Evolutionary conservation across 306 rosid genomes (phyloP).

Genomic region (Medicago lupulina): DNA sequence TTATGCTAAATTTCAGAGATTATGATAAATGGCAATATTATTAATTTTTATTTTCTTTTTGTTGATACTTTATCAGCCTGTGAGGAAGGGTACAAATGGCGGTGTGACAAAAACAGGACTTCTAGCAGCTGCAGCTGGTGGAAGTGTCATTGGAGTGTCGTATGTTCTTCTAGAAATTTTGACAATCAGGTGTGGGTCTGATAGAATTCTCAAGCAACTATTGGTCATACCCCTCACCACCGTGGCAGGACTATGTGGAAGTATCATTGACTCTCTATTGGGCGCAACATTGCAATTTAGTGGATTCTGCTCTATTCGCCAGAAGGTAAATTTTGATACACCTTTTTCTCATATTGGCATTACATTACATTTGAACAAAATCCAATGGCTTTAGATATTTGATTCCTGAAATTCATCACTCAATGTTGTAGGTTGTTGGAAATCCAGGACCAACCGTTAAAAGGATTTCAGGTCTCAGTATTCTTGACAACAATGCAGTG

Average conservation of each 20-base stretch:
- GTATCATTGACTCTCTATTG: constrained; percentile 87
- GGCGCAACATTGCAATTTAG: constrained; percentile 94
- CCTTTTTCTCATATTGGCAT: constrained; percentile 22
- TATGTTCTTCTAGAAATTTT: constrained; percentile 66
- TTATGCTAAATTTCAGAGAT: constrained; percentile 25
- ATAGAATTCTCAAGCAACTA: constrained; percentile 71
- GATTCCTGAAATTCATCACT: constrained; percentile 28
- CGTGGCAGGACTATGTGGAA: constrained; percentile 76
- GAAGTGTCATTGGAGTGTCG: constrained; percentile 68
- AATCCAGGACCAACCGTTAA: constrained; percentile 84
- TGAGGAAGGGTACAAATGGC: constrained; percentile 91
- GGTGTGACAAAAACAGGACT: constrained; percentile 86
- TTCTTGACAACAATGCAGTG: constrained; percentile 92
- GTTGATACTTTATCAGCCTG: constrained; percentile 59
- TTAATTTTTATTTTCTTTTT: background rate
- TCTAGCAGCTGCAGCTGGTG: constrained; percentile 85
- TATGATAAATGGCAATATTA: background rate
- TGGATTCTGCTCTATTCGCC: constrained; percentile 86
- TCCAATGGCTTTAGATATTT: constrained; percentile 23
- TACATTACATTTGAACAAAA: constrained; percentile 11
- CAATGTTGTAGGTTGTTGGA: constrained; percentile 76
- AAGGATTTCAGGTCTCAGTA: constrained; percentile 73
- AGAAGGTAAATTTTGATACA: constrained; percentile 60
- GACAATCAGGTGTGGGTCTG: constrained; percentile 58
- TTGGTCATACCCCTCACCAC: constrained; percentile 74